These are phyloP conservation scores for Scutellaria baicalensis DNA, from an alignment of 257 asterid species.

Conservation along the genomic window DNA sequence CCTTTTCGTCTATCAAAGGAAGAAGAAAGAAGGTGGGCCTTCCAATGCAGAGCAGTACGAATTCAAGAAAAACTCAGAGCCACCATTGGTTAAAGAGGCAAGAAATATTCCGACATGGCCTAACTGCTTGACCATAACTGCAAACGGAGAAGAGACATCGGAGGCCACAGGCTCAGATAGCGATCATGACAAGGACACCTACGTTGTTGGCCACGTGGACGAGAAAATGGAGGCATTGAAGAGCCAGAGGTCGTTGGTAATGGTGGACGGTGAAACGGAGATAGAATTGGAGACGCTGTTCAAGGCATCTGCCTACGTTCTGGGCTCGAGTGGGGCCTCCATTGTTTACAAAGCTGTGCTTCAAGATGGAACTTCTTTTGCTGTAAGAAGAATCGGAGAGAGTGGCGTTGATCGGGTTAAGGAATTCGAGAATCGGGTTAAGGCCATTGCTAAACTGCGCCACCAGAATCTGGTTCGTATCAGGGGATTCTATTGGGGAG, in stretches of 20 bases:
- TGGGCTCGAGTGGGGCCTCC: conserved; percentile 66
- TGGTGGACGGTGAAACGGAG: conserved; percentile 78
- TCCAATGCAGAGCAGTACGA: background rate
- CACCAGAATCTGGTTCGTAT: conserved; percentile 68
- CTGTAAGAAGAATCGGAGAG: conserved; percentile 86
- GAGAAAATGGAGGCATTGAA: conserved; percentile 4
- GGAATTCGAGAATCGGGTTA: conserved; percentile 64
- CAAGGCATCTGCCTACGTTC: conserved; percentile 81
- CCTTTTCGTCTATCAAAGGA: conserved; percentile 48
- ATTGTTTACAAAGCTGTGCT: conserved; percentile 88
- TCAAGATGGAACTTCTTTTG: conserved; percentile 63
- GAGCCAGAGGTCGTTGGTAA: conserved; percentile 42
- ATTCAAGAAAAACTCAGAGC: conserved; percentile 29
- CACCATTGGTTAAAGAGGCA: conserved; percentile 22
- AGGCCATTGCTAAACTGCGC: conserved; percentile 56
- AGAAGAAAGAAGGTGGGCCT: conserved; percentile 13
- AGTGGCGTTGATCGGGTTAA: conserved; percentile 41
- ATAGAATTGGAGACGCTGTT: conserved; percentile 59
- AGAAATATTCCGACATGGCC: conserved; percentile 36
- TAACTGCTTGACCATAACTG: conserved; percentile 33
- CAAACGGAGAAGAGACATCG: conserved; percentile 48
- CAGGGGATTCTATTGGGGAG: conserved; percentile 87
- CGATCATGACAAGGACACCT: conserved; percentile 26
- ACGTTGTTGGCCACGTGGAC: background rate
- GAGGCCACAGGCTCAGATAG: conserved; percentile 53